Conservation (phyloP, 2,329 filamentous ascomycete species). For the Paracoccidioides lutzii region DNA sequence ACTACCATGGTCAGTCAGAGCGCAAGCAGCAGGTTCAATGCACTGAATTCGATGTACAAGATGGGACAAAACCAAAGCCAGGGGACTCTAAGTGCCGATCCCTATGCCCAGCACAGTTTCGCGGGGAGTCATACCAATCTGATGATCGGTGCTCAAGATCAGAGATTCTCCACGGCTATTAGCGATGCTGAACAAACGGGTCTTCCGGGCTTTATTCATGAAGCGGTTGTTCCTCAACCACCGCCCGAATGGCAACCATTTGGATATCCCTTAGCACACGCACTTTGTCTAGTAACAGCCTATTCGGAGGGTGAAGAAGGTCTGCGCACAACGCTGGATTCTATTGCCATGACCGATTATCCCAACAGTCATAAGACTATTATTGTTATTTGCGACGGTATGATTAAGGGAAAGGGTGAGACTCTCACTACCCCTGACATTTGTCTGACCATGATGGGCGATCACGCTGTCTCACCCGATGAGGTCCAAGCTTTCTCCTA, state of each 20-base stretch:
- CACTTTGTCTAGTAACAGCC: constrained; percentile 87
- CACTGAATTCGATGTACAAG: constrained; percentile 57
- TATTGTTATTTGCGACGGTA: constrained; percentile 88
- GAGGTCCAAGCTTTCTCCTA: constrained; percentile 89
- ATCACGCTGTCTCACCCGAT: constrained; percentile 64
- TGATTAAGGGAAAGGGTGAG: constrained; percentile 95
- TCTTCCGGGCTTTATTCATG: constrained; percentile 89
- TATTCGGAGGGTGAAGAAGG: constrained; percentile 94
- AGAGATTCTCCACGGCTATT: constrained; percentile 41
- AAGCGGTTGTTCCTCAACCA: constrained; percentile 88
- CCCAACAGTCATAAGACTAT: constrained; percentile 98
- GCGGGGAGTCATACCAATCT: constrained; percentile 44
- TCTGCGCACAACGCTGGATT: constrained; percentile 86
- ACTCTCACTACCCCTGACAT: constrained; percentile 77
- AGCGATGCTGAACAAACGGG: constrained; percentile 59
- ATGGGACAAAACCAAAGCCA: constrained; percentile 43
- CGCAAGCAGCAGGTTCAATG: constrained; percentile 53
- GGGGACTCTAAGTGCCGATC: constrained; percentile 39
- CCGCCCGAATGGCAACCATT: constrained; percentile 96
- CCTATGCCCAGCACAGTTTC: constrained; percentile 26
- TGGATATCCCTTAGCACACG: constrained; percentile 84
- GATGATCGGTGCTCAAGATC: constrained; percentile 42
- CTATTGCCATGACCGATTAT: constrained; percentile 93
- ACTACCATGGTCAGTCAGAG: constrained; percentile 94
- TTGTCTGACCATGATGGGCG: constrained; percentile 85